Evolutionary conservation across 257 asterid species (phyloP).

Genomic region (Penstemon davidsonii): DNA sequence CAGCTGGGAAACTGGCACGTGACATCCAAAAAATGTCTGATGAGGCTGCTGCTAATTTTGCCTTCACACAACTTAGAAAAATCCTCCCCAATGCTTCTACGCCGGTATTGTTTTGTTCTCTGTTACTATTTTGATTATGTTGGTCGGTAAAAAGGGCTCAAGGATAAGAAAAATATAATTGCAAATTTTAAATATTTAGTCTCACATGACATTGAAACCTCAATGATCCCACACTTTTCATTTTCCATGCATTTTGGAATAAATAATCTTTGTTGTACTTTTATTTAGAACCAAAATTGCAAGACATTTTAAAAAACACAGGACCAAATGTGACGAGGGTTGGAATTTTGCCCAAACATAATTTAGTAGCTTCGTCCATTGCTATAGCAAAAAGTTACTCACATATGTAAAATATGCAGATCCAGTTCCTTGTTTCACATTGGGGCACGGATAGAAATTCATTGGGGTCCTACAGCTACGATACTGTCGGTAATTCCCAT

Average conservation of each 20-base stretch:
- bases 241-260: no score
- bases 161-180: neutral
- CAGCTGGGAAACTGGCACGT: conserved; percentile 89
- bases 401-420: conserved; percentile 45
- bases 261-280: no score
- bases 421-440: conserved; percentile 76
- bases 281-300: no score
- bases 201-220: no score
- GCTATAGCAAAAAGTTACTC: neutral
- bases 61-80: conserved; percentile 68
- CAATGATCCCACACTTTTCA: no score
- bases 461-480: conserved; percentile 87
- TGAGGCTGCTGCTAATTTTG: conserved; percentile 85
- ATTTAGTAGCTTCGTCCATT: neutral
- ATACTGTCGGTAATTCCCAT: conserved; percentile 72
- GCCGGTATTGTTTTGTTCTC: conserved; percentile 57
- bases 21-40: conserved; percentile 87
- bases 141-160: neutral
- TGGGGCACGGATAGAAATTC: conserved; percentile 80
- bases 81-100: conserved; percentile 80
- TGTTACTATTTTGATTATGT: neutral
- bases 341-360: no score
- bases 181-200: neutral
- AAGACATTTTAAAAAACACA: no score
- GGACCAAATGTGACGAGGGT: no score